Evolutionary conservation across 208 protist genomes (phyloP), one percentile per base, ranked within the genome.

Genomic region (Crithidia bombi): DNA sequence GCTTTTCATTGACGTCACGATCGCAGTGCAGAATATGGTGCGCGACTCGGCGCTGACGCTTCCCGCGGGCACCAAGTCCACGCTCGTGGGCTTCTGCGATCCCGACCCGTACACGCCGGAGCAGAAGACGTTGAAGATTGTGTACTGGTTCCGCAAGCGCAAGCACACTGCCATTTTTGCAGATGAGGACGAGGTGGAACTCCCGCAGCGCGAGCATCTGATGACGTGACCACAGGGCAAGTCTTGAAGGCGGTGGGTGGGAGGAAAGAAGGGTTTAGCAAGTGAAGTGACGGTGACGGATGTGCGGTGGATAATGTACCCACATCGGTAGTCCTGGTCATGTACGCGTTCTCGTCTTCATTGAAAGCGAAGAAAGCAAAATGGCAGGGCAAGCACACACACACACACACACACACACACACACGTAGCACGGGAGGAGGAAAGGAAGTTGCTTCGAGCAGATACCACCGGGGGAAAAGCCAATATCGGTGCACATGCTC

Each of bases 31-130:
- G 70, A 92, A 88, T 67, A 55, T 93, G 26, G 91, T 96, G 51
- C 88, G 79, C 7, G 88, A 94, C 64, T 93, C 91, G 3, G 78
- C 83, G 23, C 75, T 96, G 58, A 66, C 74, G 49, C 84, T 96
- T 28, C 89, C 90, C 23, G 73, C 46, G 5, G 92, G 85, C 32
- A 82, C 82, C 23, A 94, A 93, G 71, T 84, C 78, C 38, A 77
- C 70, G 44, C 73, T 96, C 2, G 82, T 90, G 3, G 92, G 92
- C 50, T 95, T 96, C 81, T 93, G 80, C 62, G 88, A 96, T 51
- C 89, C 92, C 0, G 88, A 95, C 65, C 92, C 92, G 35, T 93
- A 86, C 83, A 91, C 91, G 25, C 74, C 75, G n/a, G 89, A 95
- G 78, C 33, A 68, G 59, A 94, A 96, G 69, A 62, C 87, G 65